Percentiles rank a stretch among this genome's conserved stretches.
Conservation (phyloP, 2,329 filamentous ascomycete species). For the Pestalotiopsis sp. region DNA sequence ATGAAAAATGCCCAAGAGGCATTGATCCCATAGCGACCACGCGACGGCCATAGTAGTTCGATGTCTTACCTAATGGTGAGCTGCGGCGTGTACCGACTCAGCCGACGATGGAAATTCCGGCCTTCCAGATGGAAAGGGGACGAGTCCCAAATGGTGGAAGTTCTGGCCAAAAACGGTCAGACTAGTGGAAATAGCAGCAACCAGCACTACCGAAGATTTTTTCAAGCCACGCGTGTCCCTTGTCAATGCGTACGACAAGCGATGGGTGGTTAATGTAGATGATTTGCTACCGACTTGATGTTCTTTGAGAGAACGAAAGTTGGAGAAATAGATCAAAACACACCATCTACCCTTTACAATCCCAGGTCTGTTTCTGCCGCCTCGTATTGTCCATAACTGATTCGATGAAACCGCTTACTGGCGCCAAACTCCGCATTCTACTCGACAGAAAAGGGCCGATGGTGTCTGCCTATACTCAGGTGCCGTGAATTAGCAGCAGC, state of each 20-base stretch:
- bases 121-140: neutral
- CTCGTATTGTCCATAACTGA: neutral
- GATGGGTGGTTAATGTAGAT: too few relatives aligned
- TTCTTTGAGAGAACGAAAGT: too few relatives aligned
- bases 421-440: neutral
- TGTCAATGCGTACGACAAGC: too few relatives aligned
- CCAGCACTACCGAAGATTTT: neutral
- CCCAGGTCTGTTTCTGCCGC: neutral
- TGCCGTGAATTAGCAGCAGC: neutral
- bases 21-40: neutral
- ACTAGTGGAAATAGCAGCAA: neutral
- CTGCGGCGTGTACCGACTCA: neutral
- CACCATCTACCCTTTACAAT: too few relatives aligned
- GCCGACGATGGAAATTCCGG: neutral
- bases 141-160: neutral
- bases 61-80: neutral
- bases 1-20: neutral
- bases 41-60: neutral
- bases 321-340: too few relatives aligned
- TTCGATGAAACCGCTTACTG: neutral
- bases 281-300: too few relatives aligned
- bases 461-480: neutral
- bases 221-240: neutral
- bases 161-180: constrained; percentile 3
- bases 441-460: neutral